Percentiles rank a stretch among this genome's conserved stretches.
Conservation (phyloP, 495 filamentous ascomycete genomes). For the Beverwykella pulmonaria region DNA sequence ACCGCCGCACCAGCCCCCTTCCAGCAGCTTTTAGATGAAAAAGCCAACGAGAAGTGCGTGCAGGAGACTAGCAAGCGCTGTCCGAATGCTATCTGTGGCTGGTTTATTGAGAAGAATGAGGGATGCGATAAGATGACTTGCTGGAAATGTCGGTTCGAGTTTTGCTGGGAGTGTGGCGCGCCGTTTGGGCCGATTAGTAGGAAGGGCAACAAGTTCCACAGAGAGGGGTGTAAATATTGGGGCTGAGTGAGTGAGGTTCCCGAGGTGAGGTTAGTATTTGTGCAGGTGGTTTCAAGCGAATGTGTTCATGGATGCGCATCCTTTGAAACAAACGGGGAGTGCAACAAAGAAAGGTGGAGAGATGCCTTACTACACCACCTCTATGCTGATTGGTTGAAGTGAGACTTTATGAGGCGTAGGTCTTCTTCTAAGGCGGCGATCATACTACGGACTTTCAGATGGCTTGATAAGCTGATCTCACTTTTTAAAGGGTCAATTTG, state of each 20-base stretch:
- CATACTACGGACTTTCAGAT: no score
- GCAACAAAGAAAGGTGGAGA: no score
- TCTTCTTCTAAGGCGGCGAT: no score
- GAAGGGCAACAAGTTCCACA: slow-evolving; percentile 10
- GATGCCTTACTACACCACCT: no score
- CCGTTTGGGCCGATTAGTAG: slow-evolving; percentile 5
- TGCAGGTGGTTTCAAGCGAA: no score
- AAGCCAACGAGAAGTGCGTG: background rate
- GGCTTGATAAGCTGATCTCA: no score
- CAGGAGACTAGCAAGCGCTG: slow-evolving; percentile 20
- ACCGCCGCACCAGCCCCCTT: background rate
- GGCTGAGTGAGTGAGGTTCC: background rate
- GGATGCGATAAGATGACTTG: slow-evolving; percentile 33
- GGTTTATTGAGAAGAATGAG: slow-evolving; percentile 25
- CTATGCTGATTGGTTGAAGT: no score
- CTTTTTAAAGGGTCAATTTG: no score
- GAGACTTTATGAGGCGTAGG: no score
- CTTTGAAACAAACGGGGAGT: no score
- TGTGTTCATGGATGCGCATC: no score
- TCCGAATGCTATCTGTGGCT: slow-evolving; percentile 24
- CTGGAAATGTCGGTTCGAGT: slow-evolving; percentile 25
- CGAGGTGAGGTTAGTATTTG: slow-evolving; percentile 1
- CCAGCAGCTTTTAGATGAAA: background rate
- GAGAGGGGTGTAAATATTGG: slow-evolving; percentile 14
- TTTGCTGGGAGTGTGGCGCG: slow-evolving; percentile 28